Percentiles rank a stretch among this genome's conserved stretches.
phyloP scores from a whole-genome alignment of 192 early-diverging fungal genomes.

The Gamsiella multidivaricata region DNA sequence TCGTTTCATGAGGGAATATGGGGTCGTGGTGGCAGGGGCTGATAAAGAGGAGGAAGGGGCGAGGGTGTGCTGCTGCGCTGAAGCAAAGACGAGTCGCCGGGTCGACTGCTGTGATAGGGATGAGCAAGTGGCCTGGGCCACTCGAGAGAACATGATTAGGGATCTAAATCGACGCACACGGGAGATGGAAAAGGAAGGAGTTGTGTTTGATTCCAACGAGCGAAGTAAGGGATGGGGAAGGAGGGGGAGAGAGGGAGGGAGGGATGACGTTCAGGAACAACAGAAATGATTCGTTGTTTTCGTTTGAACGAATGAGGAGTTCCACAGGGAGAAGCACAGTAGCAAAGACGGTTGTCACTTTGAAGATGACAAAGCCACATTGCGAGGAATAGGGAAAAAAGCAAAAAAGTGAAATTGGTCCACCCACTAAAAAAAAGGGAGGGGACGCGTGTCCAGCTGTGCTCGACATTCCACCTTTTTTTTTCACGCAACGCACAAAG shows the following conservation, averaged over 20 bases:
- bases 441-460: conserved; percentile 5
- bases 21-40: background rate
- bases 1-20: background rate
- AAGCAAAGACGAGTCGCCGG: conserved; percentile 5
- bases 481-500: background rate
- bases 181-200: background rate
- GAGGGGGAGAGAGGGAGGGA: background rate
- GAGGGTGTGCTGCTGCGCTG: background rate
- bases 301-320: background rate
- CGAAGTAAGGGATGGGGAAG: background rate
- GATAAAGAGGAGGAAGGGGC: conserved; percentile 1
- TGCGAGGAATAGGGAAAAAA: background rate
- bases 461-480: background rate
- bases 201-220: too few species aligned
- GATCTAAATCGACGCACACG: background rate
- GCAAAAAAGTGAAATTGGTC: background rate
- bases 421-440: background rate
- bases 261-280: background rate
- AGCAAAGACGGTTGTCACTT: background rate
- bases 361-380: too few species aligned
- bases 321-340: background rate
- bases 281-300: background rate
- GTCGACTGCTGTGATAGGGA: conserved; percentile 11
- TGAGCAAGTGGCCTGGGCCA: background rate
- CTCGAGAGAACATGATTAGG: background rate